Evolutionary conservation across 2,329 filamentous ascomycete species (phyloP), one percentile per base, ranked within the genome.

Genomic region (Trichoderma sp.): DNA sequence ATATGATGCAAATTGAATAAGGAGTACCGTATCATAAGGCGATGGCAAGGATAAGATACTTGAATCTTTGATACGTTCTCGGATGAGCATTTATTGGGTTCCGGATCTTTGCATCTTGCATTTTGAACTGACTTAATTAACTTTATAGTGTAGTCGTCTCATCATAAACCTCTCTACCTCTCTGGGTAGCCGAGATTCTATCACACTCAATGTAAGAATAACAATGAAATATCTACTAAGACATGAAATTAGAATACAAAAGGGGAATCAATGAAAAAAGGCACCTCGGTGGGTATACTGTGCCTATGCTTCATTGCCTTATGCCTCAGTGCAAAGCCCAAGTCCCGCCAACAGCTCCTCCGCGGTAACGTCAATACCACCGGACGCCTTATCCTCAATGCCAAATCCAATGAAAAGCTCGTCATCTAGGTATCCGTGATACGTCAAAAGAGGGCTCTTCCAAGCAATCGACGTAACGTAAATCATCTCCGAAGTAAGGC

Each of bases 391-490:
- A 79, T 91, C 89, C 79, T 91, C 89, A 45, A 90, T 86, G 0
- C 90, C 90, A 79, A 92, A 91, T 0, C 82, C 85, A 3, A 91
- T 60, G 56, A 91, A 87, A 16, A 91, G 21, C 14, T 87, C 85
- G 78, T 91, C 89, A 76, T 91, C 89, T 11, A 88, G 75, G 73
- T 87, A 90, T 0, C 90, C 90, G 78, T 91, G 87, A 77, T 91
- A 91, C 35, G 80, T 86, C 76, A 85, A 81, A 0, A 84, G 85
- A 0, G 81, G 80, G 0, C 77, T 79, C 79, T 87, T 90, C 90
- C 90, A 92, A 76, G 85, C 89, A 38, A 91, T 87, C 0, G 86
- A 88, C 0, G 89, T 91, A 0, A 91, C 83, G 76, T 91, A 91
- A 33, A 91, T 82, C 88, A 91, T 90, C 78, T 90, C 88, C 0